Evolutionary conservation across 2,329 filamentous ascomycete genomes (phyloP).

Genomic region (Neoscytalidium dimidiatum): DNA sequence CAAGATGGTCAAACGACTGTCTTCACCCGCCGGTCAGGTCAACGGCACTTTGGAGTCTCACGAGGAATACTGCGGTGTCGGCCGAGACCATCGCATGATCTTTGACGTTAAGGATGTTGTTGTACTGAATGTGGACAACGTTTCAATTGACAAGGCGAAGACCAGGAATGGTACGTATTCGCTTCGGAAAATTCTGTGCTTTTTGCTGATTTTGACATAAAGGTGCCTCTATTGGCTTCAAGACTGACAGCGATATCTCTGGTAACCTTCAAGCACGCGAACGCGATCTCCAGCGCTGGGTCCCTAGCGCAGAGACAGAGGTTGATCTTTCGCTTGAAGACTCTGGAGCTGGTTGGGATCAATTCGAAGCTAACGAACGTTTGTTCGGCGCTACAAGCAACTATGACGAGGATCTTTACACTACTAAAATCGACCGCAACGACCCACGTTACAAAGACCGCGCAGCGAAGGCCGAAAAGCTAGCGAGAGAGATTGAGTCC

Average conservation of each 20-base stretch:
- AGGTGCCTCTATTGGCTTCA: slow-evolving; percentile 72
- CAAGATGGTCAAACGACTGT: slow-evolving; percentile 65
- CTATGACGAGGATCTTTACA: slow-evolving; percentile 95
- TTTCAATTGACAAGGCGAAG: slow-evolving; percentile 55
- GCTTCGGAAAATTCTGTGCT: too few species aligned
- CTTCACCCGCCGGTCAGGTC: slow-evolving; percentile 41
- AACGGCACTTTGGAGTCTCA: slow-evolving; percentile 47
- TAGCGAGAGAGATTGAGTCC: slow-evolving; percentile 86
- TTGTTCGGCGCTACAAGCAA: slow-evolving; percentile 86
- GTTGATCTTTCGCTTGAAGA: slow-evolving; percentile 73
- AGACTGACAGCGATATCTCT: slow-evolving; percentile 87
- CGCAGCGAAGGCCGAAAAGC: slow-evolving; percentile 77
- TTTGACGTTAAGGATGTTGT: slow-evolving; percentile 64
- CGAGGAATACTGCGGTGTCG: slow-evolving; percentile 49
- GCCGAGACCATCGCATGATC: slow-evolving; percentile 56
- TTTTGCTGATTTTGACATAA: slow-evolving; percentile 9
- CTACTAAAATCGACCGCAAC: slow-evolving; percentile 81
- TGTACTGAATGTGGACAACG: slow-evolving; percentile 57
- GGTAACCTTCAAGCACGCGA: slow-evolving; percentile 69
- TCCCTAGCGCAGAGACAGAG: slow-evolving; percentile 63
- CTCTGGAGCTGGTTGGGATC: slow-evolving; percentile 70
- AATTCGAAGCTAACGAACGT: slow-evolving; percentile 87
- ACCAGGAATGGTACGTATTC: slow-evolving; percentile 59
- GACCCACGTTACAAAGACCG: slow-evolving; percentile 80
- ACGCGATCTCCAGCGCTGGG: slow-evolving; percentile 79